phyloP scores from a whole-genome alignment of 2,329 filamentous ascomycete genomes.

The Plenodomus biglobosus region DNA sequence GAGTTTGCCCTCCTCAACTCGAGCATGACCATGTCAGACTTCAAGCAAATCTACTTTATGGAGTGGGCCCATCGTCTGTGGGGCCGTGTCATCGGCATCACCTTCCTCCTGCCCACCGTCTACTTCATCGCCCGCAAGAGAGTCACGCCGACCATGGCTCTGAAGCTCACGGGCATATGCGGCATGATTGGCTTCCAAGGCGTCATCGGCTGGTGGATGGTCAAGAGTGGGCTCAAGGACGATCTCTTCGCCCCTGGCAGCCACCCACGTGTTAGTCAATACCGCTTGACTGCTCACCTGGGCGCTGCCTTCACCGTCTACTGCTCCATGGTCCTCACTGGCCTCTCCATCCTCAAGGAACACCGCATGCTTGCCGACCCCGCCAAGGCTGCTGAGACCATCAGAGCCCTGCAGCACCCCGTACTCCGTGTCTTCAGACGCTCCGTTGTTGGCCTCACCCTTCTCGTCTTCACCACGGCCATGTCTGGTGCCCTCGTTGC shows the following conservation, averaged over 20 bases:
- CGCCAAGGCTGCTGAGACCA: conserved; percentile 59
- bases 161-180: conserved; percentile 78
- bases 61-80: conserved; percentile 96
- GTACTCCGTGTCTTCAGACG: conserved; percentile 73
- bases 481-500: conserved; percentile 94
- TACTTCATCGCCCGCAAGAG: conserved; percentile 83
- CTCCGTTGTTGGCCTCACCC: conserved; percentile 68
- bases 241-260: conserved; percentile 90
- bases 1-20: conserved; percentile 93
- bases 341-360: conserved; percentile 78
- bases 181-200: conserved; percentile 92
- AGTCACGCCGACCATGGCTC: conserved; percentile 76
- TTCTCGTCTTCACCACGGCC: conserved; percentile 82
- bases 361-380: conserved; percentile 71
- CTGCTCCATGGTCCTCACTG: conserved; percentile 89
- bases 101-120: conserved; percentile 81
- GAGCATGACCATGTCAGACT: conserved; percentile 88
- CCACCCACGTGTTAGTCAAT: conserved; percentile 91
- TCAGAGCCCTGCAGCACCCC: conserved; percentile 64
- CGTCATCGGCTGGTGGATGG: conserved; percentile 99
- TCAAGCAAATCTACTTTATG: conserved; percentile 99
- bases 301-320: conserved; percentile 92
- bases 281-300: conserved; percentile 85
- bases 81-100: conserved; percentile 87
- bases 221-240: conserved; percentile 92